Evolutionary conservation across 495 filamentous ascomycete genomes (phyloP), one percentile per base, ranked within the genome.

Genomic region (Penicillium cosmopolitanum): DNA sequence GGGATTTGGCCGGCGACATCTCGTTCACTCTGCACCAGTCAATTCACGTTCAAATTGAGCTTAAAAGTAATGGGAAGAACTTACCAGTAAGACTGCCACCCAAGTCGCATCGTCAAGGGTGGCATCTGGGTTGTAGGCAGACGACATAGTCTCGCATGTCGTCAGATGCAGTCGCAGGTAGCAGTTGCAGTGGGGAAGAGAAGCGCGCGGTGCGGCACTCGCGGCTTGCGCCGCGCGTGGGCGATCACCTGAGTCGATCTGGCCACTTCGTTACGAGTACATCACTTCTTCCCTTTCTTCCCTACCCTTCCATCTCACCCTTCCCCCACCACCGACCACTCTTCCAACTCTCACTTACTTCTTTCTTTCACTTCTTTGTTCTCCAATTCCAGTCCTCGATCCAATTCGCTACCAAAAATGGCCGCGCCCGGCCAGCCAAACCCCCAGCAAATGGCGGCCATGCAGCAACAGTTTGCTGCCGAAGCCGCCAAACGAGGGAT

Each of bases 401-500:
- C 34, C 34, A 65, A 75, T 40, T 38, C 36, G 12, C 36, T n/a
- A 38, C 15, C 42, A 44, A 44, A 40, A 19, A 84, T 84, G 81
- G 75, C 78, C 25, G 64, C 73, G 31, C 78, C 80, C 44, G 85
- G 86, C 67, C 86, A 87, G 78, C 90, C 90, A n/a, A 81, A 85
- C 21, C 92, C 91, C 58, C 88, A 96, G 77, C 91, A 96, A 78
- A 88, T 97, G 59, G 84, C 82, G 25, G 80, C 80, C 19, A 93
- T 96, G 85, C 91, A 96, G 70, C 84, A 87, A 67, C 91, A 95
- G 75, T 79, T 96, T 61, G 89, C 89, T 48, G 82, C 82, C 50
- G 88, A 92, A 73, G 89, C 89, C 36, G 80, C 88, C 63, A 87
- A 84, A 76, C 82, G 86, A 65, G 89, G 89, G 65, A 83, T 93